These are phyloP conservation scores for Colletotrichum incanum DNA, from an alignment of 2,329 filamentous ascomycete species.

Conservation along the genomic window DNA sequence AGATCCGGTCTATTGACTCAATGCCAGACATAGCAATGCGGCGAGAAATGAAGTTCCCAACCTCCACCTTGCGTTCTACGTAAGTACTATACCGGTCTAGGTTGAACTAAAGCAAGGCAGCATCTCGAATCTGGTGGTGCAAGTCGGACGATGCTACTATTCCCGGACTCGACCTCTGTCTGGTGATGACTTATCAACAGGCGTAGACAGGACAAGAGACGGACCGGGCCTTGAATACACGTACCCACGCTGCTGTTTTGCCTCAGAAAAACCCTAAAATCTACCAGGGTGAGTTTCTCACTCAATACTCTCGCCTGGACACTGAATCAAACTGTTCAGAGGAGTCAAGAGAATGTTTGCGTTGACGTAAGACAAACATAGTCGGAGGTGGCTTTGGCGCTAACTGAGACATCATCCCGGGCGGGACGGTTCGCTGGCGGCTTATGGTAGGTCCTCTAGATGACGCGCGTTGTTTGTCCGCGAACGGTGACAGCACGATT, in stretches of 20 bases:
- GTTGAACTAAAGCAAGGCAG: constrained; percentile 14
- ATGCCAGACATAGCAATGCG: not conserved
- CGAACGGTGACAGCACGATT: not conserved
- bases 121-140: not conserved
- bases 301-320: too few species aligned
- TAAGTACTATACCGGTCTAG: not conserved
- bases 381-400: not conserved
- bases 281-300: not conserved
- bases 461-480: constrained; percentile 25
- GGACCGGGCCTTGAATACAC: too few species aligned
- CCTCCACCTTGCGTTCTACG: constrained; percentile 6
- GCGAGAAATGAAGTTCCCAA: constrained; percentile 23
- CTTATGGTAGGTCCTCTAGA: constrained; percentile 18
- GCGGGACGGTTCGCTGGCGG: constrained; percentile 8
- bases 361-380: not conserved
- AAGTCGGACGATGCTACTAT: not conserved
- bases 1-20: constrained; percentile 1
- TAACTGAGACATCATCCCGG: constrained; percentile 7
- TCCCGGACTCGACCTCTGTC: not conserved
- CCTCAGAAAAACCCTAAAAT: not conserved
- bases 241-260: not conserved
- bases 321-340: not conserved
- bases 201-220: not conserved
- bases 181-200: not conserved
- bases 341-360: not conserved